Evolutionary conservation across 495 filamentous ascomycete species (phyloP).

Genomic region (Astrocystis sublimbata): DNA sequence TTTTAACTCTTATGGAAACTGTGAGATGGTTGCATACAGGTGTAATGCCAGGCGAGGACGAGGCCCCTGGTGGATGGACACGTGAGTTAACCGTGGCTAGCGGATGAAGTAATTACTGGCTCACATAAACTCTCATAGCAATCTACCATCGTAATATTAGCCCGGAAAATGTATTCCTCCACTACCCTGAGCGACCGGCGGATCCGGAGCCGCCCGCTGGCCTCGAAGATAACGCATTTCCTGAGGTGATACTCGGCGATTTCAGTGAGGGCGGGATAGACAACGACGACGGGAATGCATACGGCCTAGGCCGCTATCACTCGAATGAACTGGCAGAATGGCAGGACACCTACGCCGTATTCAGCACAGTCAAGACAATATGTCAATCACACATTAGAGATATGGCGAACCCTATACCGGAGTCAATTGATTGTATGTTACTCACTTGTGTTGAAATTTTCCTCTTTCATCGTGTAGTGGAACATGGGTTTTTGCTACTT

Average conservation of each 20-base stretch:
- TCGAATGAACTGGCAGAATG: neutral
- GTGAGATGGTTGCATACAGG: conserved; percentile 7
- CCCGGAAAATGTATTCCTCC: conserved; percentile 8
- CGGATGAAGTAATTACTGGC: neutral
- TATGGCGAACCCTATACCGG: neutral
- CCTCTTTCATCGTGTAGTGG: too few species aligned
- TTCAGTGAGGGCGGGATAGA: neutral
- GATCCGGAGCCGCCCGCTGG: neutral
- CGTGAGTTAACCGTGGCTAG: neutral
- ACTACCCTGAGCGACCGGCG: neutral
- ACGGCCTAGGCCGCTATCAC: neutral
- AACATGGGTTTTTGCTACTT: too few species aligned
- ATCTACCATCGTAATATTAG: conserved; percentile 4
- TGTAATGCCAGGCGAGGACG: neutral
- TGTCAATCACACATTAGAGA: neutral
- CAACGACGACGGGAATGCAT: neutral
- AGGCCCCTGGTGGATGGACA: neutral
- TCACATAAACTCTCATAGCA: neutral
- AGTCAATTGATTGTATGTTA: too few species aligned
- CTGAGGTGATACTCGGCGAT: conserved; percentile 9
- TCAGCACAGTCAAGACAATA: neutral
- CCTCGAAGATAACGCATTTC: conserved; percentile 9
- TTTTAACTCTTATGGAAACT: conserved; percentile 6
- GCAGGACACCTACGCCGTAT: conserved; percentile 9
- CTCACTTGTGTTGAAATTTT: too few species aligned